Evolutionary conservation across 2,329 filamentous ascomycete genomes (phyloP), one percentile per base, ranked within the genome.

Genomic region (Celoporthe dispersa): DNA sequence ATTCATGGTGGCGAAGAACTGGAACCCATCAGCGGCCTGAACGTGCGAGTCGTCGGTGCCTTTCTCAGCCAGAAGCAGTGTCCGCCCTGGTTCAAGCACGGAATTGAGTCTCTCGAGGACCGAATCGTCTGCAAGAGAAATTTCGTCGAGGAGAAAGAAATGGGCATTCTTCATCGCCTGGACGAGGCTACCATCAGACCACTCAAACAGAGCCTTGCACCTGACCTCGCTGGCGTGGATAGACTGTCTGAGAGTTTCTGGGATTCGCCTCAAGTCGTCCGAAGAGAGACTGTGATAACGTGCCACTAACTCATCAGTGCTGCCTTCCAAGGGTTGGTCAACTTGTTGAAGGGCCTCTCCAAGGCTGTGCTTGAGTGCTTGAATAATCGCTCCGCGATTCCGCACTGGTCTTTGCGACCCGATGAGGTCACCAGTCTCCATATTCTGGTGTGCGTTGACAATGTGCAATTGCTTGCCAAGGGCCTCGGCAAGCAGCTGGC

Each of bases 1-100:
- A 75, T 99, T 99, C 96, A 99, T 99, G 0, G 96, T 99, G 3
- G 96, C 95, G 71, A 99, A 88, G 80, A 99, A 98, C 76, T 99
- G 94, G 80, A 98, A 99, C 0, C 92, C 93, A 55, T 91, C 85
- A 14, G 85, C 81, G 7, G 92, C 96, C 44, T 88, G 87, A 35
- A 99, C 87, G 73, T 93, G 90, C 0, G 94, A 94, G 78, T 97
- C 91, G 6, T 92, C 87, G 1, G 93, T 88, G 0, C 96, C 97
- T 80, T 98, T 99, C 79, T 99, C 96, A 0, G 97, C 97, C 22
- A 99, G 86, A 3, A 99, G 83, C 37, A 99, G 88, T 0, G 92
- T 94, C 66, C 96, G 88, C 60, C 92, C 90, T 1, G 96, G 91
- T 79, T 99, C 96, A 0, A 99, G 88, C 7, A 98, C 95, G 74